A percentile compares a stretch with the other conserved stretches of the same genome.
phyloP scores from a whole-genome alignment of 495 filamentous ascomycete genomes.

The Penicillium nucicola region DNA sequence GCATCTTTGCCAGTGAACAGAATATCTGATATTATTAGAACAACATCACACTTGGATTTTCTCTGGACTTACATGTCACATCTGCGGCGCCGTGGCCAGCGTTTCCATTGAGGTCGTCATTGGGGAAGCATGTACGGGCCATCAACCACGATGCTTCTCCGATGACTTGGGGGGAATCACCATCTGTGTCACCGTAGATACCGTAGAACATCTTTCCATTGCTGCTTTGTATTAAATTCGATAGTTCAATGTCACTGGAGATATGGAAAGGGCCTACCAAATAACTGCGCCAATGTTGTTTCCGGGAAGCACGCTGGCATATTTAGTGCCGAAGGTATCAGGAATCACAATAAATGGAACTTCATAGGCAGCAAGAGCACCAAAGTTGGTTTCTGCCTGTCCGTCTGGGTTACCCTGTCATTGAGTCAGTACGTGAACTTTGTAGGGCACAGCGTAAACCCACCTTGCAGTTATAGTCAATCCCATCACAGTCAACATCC shows the following conservation, averaged over 20 bases:
- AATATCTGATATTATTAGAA: conserved; percentile 22
- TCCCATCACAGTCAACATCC: conserved; percentile 41
- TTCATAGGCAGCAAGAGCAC: conserved; percentile 36
- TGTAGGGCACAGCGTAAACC: neutral
- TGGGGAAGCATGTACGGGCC: conserved; percentile 38
- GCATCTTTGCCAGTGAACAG: conserved; percentile 31
- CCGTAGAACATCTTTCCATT: conserved; percentile 40
- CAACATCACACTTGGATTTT: neutral
- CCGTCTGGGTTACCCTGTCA: conserved; percentile 35
- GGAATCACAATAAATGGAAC: conserved; percentile 40
- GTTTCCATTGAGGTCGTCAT: conserved; percentile 31
- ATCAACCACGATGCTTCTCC: conserved; percentile 41
- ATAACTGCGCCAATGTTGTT: conserved; percentile 40
- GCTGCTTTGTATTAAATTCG: conserved; percentile 2
- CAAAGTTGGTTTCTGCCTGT: conserved; percentile 30
- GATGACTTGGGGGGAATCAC: conserved; percentile 31
- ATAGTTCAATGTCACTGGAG: neutral
- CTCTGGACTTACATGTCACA: conserved; percentile 30
- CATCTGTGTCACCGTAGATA: conserved; percentile 36
- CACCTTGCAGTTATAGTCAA: conserved; percentile 32
- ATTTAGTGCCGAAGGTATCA: conserved; percentile 23
- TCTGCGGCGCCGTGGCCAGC: conserved; percentile 26
- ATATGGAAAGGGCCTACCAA: conserved; percentile 19
- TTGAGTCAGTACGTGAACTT: neutral
- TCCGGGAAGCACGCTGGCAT: conserved; percentile 22